Percentiles rank a stretch among this genome's conserved stretches.
These are phyloP conservation scores for Sugiyamaella smithiae DNA, from an alignment of 805 yeast species.

Conservation along the genomic window DNA sequence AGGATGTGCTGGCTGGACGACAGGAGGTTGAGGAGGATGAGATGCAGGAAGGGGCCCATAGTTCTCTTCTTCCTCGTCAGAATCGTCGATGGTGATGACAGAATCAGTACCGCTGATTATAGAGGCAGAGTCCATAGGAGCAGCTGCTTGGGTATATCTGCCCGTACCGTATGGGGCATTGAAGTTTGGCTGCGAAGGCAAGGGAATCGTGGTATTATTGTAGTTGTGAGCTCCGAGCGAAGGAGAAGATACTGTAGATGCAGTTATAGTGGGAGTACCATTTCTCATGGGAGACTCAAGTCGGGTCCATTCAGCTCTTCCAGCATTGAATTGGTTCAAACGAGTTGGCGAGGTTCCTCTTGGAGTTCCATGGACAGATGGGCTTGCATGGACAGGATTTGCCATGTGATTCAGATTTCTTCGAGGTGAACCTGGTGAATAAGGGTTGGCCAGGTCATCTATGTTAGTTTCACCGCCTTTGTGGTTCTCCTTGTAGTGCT, in stretches of 20 bases:
- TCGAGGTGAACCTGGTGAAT: slow-evolving; percentile 16
- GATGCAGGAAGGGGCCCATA: not conserved
- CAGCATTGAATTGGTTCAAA: slow-evolving; percentile 37
- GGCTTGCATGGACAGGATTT: slow-evolving; percentile 8
- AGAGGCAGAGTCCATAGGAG: not conserved
- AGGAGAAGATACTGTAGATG: slow-evolving; percentile 3
- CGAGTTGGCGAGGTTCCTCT: slow-evolving; percentile 25
- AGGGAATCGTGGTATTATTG: slow-evolving; percentile 12
- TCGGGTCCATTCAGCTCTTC: slow-evolving; percentile 65
- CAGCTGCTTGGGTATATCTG: not conserved
- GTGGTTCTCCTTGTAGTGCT: not conserved
- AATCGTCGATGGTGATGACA: slow-evolving; percentile 17
- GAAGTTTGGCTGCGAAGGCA: slow-evolving; percentile 23
- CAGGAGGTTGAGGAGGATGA: not conserved
- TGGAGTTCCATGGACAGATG: slow-evolving; percentile 23
- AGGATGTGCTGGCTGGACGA: not conserved
- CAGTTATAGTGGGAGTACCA: slow-evolving; percentile 17
- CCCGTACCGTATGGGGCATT: slow-evolving; percentile 13
- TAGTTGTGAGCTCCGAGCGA: slow-evolving; percentile 6
- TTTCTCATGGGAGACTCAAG: slow-evolving; percentile 60
- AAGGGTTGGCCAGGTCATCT: slow-evolving; percentile 24
- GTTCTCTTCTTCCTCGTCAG: slow-evolving; percentile 14
- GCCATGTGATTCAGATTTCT: slow-evolving; percentile 8
- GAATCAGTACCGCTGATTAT: slow-evolving; percentile 2
- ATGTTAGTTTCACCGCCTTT: not conserved